Base-by-base conservation (phyloP, 345 rosid species). In the Rubroshorea leprosula region DNA sequence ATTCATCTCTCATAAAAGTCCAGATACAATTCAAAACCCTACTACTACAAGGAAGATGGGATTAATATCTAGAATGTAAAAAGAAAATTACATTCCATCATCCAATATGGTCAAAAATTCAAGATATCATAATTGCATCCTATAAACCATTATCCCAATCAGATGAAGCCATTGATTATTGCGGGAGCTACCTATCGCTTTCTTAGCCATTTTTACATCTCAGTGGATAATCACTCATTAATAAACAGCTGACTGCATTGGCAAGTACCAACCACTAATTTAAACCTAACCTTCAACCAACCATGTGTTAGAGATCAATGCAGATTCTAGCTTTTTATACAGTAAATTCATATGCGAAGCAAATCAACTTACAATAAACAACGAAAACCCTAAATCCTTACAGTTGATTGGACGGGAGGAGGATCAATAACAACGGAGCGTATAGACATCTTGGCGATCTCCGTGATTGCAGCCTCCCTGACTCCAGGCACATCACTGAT, bases 371-470 rank as follows among this genome's bases (percentile, higher is more conserved):
- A 41, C n/a, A 54, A 54, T 35, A 24, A 31, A 18, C 19, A 44
- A 31, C 0, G 17, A 18, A 51, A 55, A 35, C 5, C 64, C 58
- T 61, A 41, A 67, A 64, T 64, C 23, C 56, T 68, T 5, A 84
- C 92, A 80, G 80, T 72, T 1, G 95, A 84, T 61, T 75, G 82
- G 52, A 78, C 23, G 6, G 83, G 76, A 63, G 78, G 80, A 20
- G 86, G 76, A 67, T 83, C 80, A 54, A 83, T 68, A 77, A 58
- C 67, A 15, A 84, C 49, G 54, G 74, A 74, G 24, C 61, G 72
- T 29, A 72, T 69, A 0, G 92, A 87, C 92, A 84, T 84, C 84
- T 79, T 87, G 23, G 89, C 87, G 61, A 87, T 84, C 72, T 87
- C 96, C 53, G 60, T 22, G 27, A 87, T 68, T 35, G 87, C 92